phyloP scores from a whole-genome alignment of 345 rosid genomes.

The Salix suchowensis region DNA sequence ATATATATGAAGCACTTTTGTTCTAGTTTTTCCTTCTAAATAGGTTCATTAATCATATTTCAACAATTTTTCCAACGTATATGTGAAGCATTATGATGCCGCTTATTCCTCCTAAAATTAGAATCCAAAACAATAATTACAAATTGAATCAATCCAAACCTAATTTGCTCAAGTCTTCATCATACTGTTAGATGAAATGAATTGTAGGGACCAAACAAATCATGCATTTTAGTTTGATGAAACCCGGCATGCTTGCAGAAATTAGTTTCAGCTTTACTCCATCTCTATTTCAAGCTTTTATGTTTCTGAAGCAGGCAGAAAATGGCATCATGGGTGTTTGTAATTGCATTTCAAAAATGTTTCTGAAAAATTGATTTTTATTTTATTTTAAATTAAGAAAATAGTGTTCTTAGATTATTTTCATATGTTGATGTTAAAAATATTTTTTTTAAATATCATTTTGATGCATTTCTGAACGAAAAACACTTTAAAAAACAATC shows the following conservation, averaged over 20 bases:
- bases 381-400: no score
- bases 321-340: conserved; percentile 18
- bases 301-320: conserved; percentile 22
- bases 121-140: not conserved
- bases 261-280: conserved; percentile 26
- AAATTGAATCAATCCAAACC: not conserved
- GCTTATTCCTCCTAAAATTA: not conserved
- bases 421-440: no score
- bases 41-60: no score
- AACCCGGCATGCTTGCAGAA: conserved; percentile 15
- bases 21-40: no score
- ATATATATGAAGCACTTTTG: no score
- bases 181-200: conserved; percentile 24
- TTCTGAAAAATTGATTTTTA: no score
- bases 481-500: no score
- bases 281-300: conserved; percentile 12
- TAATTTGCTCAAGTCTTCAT: conserved; percentile 2
- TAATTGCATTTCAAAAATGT: rapidly evolving
- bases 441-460: no score
- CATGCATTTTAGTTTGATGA: conserved; percentile 6
- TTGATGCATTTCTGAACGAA: no score
- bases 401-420: no score
- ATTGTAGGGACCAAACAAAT: conserved; percentile 20
- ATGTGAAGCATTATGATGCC: no score
- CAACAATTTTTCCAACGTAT: no score